Conservation (phyloP, 495 filamentous ascomycete species). For the Usnea hakonensis region DNA sequence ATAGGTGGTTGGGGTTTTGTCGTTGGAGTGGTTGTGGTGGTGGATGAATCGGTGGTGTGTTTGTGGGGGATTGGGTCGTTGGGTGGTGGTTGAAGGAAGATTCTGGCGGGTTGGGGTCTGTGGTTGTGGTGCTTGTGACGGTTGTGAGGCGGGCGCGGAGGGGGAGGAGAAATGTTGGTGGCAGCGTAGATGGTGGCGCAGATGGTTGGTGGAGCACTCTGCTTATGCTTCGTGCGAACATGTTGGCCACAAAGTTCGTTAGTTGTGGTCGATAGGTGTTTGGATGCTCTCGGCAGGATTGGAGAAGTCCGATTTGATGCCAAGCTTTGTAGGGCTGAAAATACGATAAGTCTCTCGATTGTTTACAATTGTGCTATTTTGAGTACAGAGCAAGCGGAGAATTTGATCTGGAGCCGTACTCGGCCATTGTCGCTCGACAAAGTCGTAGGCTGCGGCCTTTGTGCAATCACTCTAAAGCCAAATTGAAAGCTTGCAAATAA, state of each 20-base stretch:
- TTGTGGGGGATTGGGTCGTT: constrained; percentile 31
- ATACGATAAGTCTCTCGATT: too few relatives aligned
- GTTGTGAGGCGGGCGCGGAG: constrained; percentile 23
- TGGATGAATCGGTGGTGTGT: constrained; percentile 31
- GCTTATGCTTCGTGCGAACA: constrained; percentile 7
- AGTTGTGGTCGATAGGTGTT: background rate
- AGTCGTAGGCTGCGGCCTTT: too few relatives aligned
- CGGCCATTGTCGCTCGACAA: too few relatives aligned
- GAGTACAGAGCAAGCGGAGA: too few relatives aligned
- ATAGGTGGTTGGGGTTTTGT: constrained; percentile 24
- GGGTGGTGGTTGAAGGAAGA: constrained; percentile 14
- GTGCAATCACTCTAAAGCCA: too few relatives aligned
- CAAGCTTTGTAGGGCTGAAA: too few relatives aligned
- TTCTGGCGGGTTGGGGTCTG: constrained; percentile 13
- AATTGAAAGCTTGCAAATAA: too few relatives aligned
- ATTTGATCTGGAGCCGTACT: too few relatives aligned
- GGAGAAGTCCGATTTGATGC: background rate
- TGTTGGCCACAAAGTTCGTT: background rate
- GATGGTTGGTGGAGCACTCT: background rate
- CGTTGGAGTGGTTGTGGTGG: constrained; percentile 20
- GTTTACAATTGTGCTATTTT: too few relatives aligned
- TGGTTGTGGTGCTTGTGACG: constrained; percentile 16
- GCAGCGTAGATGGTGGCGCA: background rate
- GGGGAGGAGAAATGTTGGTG: constrained; percentile 15
- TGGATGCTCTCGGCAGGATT: background rate